A percentile compares a stretch with the other conserved stretches of the same genome.
These are phyloP conservation scores for Amanita exitialis DNA, from an alignment of 768 basidiomycete genomes.

Conservation along the genomic window DNA sequence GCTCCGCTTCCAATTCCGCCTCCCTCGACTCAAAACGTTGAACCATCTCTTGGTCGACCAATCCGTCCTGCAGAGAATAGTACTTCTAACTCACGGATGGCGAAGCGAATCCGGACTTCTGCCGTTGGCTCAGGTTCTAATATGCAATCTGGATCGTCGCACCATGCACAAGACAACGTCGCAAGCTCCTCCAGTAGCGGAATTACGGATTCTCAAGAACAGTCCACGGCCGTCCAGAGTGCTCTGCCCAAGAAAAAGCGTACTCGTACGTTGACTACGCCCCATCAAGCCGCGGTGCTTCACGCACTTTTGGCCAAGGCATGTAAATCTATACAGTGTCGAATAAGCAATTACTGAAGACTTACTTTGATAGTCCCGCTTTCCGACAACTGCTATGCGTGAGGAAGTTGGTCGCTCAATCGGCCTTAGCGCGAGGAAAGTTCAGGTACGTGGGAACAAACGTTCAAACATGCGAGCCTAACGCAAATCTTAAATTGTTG, in stretches of 20 bases:
- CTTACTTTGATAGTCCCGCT: constrained; percentile 54
- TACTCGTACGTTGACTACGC: constrained; percentile 77
- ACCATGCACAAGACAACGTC: background rate
- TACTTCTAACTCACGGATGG: constrained; percentile 25
- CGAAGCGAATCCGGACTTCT: constrained; percentile 32
- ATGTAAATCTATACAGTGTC: constrained; percentile 11
- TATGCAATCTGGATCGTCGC: constrained; percentile 11
- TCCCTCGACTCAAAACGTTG: background rate
- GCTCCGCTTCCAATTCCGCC: background rate
- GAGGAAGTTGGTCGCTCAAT: constrained; percentile 84
- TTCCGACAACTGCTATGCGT: constrained; percentile 79
- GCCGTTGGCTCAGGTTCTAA: constrained; percentile 13
- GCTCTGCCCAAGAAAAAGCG: constrained; percentile 69
- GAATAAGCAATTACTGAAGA: background rate
- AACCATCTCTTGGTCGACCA: constrained; percentile 9
- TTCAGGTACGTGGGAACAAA: constrained; percentile 52
- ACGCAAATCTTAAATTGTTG: constrained; percentile 11
- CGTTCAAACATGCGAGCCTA: constrained; percentile 2
- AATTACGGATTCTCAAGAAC: constrained; percentile 40
- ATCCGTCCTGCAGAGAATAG: constrained; percentile 19
- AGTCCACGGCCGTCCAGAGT: constrained; percentile 33
- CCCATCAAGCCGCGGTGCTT: constrained; percentile 81
- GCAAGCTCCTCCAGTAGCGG: constrained; percentile 22
- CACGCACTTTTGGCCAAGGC: constrained; percentile 85
- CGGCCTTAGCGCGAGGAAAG: constrained; percentile 83